phyloP scores from a whole-genome alignment of 805 yeast genomes.

The Candida nemodendra region DNA sequence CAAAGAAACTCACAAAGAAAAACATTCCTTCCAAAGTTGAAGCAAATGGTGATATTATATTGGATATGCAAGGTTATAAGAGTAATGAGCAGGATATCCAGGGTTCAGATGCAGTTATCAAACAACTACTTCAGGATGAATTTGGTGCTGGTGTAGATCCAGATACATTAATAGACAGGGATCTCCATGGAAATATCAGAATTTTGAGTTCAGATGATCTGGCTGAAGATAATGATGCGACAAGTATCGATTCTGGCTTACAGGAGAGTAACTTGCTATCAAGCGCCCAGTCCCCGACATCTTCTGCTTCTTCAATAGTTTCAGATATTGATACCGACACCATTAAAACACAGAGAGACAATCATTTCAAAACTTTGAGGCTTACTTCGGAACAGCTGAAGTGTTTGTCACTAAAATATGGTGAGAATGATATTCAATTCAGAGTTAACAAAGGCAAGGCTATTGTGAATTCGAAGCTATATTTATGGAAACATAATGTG shows the following conservation, averaged over 20 bases:
- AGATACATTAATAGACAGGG: conserved; percentile 49
- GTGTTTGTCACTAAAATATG: conserved; percentile 68
- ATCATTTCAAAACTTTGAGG: conserved; percentile 81
- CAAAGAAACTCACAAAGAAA: conserved; percentile 61
- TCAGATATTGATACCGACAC: conserved; percentile 26
- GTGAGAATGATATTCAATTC: conserved; percentile 76
- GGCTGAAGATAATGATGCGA: conserved; percentile 16
- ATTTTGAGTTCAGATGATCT: conserved; percentile 37
- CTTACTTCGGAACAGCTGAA: conserved; percentile 87
- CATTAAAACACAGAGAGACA: conserved; percentile 21
- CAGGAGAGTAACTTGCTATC: conserved; percentile 1
- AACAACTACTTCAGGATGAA: conserved; percentile 73
- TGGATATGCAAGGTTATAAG: conserved; percentile 96
- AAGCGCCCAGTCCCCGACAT: conserved; percentile 18
- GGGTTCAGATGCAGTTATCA: conserved; percentile 72
- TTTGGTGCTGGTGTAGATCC: conserved; percentile 54
- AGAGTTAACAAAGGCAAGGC: conserved; percentile 84
- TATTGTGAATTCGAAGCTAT: conserved; percentile 67
- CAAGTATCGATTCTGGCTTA: conserved; percentile 13
- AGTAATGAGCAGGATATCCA: conserved; percentile 76
- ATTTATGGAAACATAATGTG: conserved; percentile 75
- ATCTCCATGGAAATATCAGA: conserved; percentile 65
- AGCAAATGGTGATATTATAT: conserved; percentile 81
- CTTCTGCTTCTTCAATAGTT: conserved; percentile 25
- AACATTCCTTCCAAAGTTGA: conserved; percentile 88